Conservation (phyloP, 805 yeast species). For the Candida cerambycidarum region DNA sequence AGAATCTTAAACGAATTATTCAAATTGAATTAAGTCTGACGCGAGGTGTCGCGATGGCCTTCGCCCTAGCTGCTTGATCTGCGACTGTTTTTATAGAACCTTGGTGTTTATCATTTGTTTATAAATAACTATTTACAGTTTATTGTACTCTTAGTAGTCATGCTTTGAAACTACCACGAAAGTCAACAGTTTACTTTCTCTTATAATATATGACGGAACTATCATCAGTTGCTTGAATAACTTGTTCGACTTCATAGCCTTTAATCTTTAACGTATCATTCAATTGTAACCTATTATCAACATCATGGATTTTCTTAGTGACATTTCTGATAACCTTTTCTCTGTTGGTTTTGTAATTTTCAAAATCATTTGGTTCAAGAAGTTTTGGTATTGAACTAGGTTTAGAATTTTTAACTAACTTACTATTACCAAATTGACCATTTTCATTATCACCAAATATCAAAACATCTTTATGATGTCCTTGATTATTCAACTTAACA, state of each 20-base stretch:
- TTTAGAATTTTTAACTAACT: constrained; percentile 53
- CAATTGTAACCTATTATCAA: constrained; percentile 47
- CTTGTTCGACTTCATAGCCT: constrained; percentile 48
- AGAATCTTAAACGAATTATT: constrained; percentile 82
- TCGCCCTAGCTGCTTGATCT: too few relatives aligned
- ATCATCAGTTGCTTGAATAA: constrained; percentile 59
- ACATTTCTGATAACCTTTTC: constrained; percentile 21
- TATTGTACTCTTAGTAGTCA: too few relatives aligned
- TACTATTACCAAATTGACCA: constrained; percentile 87
- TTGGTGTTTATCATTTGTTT: background rate
- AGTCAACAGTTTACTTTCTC: constrained; percentile 16
- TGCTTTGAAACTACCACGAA: too few relatives aligned
- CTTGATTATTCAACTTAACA: constrained; percentile 52
- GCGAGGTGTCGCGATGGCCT: background rate
- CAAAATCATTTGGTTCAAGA: constrained; percentile 51
- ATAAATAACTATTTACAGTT: constrained; percentile 9
- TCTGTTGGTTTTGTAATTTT: constrained; percentile 9
- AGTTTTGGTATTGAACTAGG: constrained; percentile 58
- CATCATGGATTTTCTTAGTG: constrained; percentile 31
- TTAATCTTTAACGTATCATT: constrained; percentile 20
- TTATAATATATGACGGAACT: constrained; percentile 65
- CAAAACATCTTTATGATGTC: constrained; percentile 52
- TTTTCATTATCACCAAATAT: constrained; percentile 82
- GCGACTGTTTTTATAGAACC: background rate
- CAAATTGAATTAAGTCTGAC: constrained; percentile 39